Percentiles rank a stretch among this genome's conserved stretches.
Evolutionary conservation across 1,284 basidiomycete genomes (phyloP).

Genomic region (Coniferiporia sulphurascens): DNA sequence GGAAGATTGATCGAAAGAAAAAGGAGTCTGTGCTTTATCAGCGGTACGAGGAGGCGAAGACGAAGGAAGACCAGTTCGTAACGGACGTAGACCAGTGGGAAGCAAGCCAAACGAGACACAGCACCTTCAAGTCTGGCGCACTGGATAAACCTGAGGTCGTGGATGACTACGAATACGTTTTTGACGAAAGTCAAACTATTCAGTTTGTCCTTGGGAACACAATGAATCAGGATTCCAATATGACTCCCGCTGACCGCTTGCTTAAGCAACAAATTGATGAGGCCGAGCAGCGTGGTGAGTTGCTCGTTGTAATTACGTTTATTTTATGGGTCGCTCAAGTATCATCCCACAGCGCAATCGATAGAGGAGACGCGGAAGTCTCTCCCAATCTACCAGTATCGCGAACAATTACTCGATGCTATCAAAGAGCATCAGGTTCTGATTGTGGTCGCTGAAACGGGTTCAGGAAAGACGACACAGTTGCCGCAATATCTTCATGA

Average conservation of each 20-base stretch:
- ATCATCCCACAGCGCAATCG: constrained; percentile 29
- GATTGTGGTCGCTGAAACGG: constrained; percentile 91
- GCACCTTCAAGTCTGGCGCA: constrained; percentile 85
- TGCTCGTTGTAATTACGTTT: background rate
- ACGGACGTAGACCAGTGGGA: constrained; percentile 98
- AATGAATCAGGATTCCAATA: constrained; percentile 58
- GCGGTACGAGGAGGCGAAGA: constrained; percentile 90
- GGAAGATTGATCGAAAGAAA: constrained; percentile 97
- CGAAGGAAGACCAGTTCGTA: constrained; percentile 86
- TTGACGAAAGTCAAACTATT: constrained; percentile 96
- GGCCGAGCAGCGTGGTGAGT: constrained; percentile 82
- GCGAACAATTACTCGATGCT: constrained; percentile 83
- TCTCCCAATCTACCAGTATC: constrained; percentile 84
- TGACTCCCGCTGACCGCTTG: constrained; percentile 85
- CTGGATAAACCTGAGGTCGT: constrained; percentile 79
- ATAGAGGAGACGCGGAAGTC: constrained; percentile 92
- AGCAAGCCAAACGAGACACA: constrained; percentile 84
- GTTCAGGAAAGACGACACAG: constrained; percentile 98
- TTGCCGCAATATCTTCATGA: constrained; percentile 98
- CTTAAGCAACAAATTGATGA: constrained; percentile 88
- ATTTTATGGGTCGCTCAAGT: background rate
- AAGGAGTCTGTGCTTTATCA: constrained; percentile 92
- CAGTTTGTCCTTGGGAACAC: constrained; percentile 88
- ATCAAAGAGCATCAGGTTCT: constrained; percentile 89
- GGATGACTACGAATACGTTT: constrained; percentile 95